phyloP scores from a whole-genome alignment of 2,329 filamentous ascomycete species.

The Mollisia scopiformis region DNA sequence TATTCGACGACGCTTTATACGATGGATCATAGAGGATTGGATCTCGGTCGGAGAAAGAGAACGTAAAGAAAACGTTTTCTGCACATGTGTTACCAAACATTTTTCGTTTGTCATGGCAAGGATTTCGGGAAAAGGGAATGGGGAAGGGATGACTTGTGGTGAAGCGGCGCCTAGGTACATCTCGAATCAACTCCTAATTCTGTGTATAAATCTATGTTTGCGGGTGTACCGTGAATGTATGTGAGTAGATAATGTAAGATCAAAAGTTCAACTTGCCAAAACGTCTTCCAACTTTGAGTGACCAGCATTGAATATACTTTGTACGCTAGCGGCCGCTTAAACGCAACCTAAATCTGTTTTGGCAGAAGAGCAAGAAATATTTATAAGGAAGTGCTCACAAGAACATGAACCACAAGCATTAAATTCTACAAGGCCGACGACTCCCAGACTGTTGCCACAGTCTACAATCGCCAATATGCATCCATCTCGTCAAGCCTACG shows the following conservation, averaged over 20 bases:
- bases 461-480: slow-evolving; percentile 55
- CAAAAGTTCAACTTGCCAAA: neutral
- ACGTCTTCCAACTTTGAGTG: neutral
- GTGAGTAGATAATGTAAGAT: neutral
- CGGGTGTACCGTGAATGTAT: neutral
- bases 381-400: too few relatives aligned
- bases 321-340: neutral
- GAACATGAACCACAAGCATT: neutral
- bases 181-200: slow-evolving; percentile 27
- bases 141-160: slow-evolving; percentile 13
- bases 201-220: slow-evolving; percentile 10
- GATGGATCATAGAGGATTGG: slow-evolving; percentile 8
- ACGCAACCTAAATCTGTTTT: too few relatives aligned
- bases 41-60: neutral
- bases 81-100: slow-evolving; percentile 11
- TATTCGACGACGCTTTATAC: neutral
- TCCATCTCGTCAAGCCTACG: slow-evolving; percentile 88
- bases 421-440: neutral
- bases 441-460: neutral
- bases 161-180: slow-evolving; percentile 21
- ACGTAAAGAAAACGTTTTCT: slow-evolving; percentile 10
- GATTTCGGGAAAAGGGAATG: slow-evolving; percentile 13
- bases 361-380: too few relatives aligned
- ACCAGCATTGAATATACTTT: neutral
- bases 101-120: slow-evolving; percentile 24